A percentile compares a stretch with the other conserved stretches of the same genome.
Evolutionary conservation across 2,329 filamentous ascomycete species (phyloP).

Genomic region (Bipolaris cookei): DNA sequence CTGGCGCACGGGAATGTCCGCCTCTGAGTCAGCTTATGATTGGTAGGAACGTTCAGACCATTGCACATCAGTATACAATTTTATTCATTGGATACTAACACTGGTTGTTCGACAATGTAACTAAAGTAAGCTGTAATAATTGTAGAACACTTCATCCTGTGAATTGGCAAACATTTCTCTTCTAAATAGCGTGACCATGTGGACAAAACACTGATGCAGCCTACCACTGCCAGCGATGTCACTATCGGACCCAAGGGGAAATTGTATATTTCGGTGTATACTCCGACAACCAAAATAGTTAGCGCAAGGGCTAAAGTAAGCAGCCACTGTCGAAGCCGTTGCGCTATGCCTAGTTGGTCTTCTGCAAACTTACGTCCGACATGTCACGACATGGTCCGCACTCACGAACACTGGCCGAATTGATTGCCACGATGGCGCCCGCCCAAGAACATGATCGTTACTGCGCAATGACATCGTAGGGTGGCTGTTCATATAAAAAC

Average conservation of each 20-base stretch:
- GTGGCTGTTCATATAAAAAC: background rate
- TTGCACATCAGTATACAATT: background rate
- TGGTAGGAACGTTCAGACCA: background rate
- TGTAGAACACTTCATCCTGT: background rate
- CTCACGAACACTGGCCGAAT: background rate
- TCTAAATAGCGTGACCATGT: background rate
- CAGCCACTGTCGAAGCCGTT: background rate
- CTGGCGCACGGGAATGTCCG: background rate
- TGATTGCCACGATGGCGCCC: background rate
- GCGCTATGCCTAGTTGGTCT: background rate
- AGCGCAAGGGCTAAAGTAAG: background rate
- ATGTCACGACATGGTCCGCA: background rate
- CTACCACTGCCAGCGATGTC: background rate
- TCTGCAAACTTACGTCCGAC: background rate
- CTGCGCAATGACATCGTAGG: background rate
- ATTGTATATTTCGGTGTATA: background rate
- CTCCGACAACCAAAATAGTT: background rate
- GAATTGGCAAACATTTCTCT: background rate
- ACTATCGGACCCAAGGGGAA: background rate
- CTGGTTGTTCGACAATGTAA: background rate
- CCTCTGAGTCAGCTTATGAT: background rate
- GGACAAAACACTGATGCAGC: background rate
- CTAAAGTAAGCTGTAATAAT: no score
- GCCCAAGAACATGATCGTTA: background rate
- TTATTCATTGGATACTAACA: background rate